A percentile compares a stretch with the other conserved stretches of the same genome.
Conservation (phyloP, 2,329 filamentous ascomycete genomes). For the Leptographium radiaticola region DNA sequence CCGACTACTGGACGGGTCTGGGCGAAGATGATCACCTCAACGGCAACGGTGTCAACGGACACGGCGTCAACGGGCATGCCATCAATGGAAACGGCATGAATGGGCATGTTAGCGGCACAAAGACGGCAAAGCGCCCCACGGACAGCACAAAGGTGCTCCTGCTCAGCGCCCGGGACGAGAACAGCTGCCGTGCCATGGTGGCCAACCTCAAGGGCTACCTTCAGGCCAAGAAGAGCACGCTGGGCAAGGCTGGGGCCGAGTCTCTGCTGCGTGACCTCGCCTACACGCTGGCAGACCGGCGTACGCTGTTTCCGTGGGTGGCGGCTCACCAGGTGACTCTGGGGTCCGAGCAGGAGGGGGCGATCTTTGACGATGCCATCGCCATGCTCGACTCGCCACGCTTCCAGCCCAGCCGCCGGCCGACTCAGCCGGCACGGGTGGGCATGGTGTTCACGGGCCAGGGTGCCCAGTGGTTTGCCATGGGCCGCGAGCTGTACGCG, state of each 20-base stretch:
- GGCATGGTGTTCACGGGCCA: conserved; percentile 25
- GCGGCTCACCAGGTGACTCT: neutral
- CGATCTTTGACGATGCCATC: neutral
- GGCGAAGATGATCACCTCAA: too few species aligned
- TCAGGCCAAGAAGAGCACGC: neutral
- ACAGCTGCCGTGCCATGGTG: neutral
- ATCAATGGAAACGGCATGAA: neutral
- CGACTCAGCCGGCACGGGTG: conserved; percentile 14
- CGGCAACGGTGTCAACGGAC: too few species aligned
- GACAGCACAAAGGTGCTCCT: conserved; percentile 1
- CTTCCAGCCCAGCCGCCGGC: neutral
- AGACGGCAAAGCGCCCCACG: neutral
- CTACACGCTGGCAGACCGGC: conserved; percentile 11
- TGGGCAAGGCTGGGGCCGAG: neutral
- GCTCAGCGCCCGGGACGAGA: conserved; percentile 1
- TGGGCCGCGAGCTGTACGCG: conserved; percentile 5
- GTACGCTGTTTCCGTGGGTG: conserved; percentile 7
- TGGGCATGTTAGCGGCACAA: neutral
- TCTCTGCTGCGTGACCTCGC: conserved; percentile 6
- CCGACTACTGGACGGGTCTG: neutral
- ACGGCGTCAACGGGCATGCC: neutral
- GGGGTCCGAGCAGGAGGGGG: too few species aligned
- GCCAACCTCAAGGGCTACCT: neutral
- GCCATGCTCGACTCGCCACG: neutral
- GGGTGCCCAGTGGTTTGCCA: conserved; percentile 9